Evolutionary conservation across 2,329 filamentous ascomycete genomes (phyloP).

Genomic region (Diaporthe batatas): DNA sequence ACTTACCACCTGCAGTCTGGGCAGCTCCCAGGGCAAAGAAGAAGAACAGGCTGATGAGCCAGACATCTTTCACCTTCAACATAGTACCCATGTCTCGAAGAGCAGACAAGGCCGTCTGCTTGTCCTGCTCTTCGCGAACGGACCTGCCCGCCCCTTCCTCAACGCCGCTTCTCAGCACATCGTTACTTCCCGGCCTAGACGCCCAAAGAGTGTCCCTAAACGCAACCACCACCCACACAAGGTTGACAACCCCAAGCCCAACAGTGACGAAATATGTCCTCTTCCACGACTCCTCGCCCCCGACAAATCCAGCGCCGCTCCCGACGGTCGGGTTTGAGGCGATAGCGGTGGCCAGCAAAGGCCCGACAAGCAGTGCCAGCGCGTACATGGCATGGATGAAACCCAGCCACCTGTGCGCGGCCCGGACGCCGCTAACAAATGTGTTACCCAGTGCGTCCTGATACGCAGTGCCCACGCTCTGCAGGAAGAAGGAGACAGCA

Average conservation of each 20-base stretch:
- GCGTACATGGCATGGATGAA: slow-evolving; percentile 75
- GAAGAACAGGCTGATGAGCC: slow-evolving; percentile 72
- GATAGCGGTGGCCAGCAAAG: slow-evolving; percentile 67
- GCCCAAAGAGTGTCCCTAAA: slow-evolving; percentile 63
- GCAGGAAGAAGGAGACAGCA: slow-evolving; percentile 69
- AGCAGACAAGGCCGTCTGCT: slow-evolving; percentile 58
- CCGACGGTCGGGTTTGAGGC: slow-evolving; percentile 51
- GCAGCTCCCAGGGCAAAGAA: slow-evolving; percentile 72
- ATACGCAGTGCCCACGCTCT: slow-evolving; percentile 71
- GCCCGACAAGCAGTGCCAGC: slow-evolving; percentile 68
- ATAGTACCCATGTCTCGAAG: slow-evolving; percentile 48
- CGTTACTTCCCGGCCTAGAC: slow-evolving; percentile 42
- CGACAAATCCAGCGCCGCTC: slow-evolving; percentile 45
- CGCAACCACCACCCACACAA: slow-evolving; percentile 59
- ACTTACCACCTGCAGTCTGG: slow-evolving; percentile 63
- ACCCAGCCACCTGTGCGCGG: slow-evolving; percentile 71
- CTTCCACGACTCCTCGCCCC: slow-evolving; percentile 57
- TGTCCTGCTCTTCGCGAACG: slow-evolving; percentile 49
- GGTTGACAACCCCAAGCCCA: slow-evolving; percentile 64
- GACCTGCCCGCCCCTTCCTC: slow-evolving; percentile 39
- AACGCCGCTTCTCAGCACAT: not conserved
- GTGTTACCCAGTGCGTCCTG: slow-evolving; percentile 75
- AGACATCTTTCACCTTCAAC: slow-evolving; percentile 60
- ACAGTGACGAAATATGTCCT: slow-evolving; percentile 70
- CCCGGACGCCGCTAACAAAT: slow-evolving; percentile 64